A percentile compares a stretch with the other conserved stretches of the same genome.
Evolutionary conservation across 257 asterid genomes (phyloP).

Genomic region (Verbascum thapsus): DNA sequence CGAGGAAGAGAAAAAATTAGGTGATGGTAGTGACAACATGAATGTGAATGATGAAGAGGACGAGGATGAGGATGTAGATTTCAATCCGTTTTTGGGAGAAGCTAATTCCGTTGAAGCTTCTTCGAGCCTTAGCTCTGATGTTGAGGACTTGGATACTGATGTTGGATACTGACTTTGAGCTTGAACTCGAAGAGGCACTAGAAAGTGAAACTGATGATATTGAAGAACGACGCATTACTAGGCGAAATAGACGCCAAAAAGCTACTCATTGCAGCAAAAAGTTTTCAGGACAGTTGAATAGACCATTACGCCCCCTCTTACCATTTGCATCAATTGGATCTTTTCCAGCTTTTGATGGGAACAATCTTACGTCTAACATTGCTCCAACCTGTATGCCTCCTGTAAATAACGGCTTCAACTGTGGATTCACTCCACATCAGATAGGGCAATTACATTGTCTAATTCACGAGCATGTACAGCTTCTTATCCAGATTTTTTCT

Average conservation of each 20-base stretch:
- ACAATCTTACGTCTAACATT: constrained; percentile 37
- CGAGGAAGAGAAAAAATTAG: constrained; percentile 37
- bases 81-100: constrained; percentile 75
- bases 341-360: constrained; percentile 52
- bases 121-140: constrained; percentile 89
- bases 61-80: constrained; percentile 92
- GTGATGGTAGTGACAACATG: constrained; percentile 33
- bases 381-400: constrained; percentile 45
- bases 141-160: constrained; percentile 96
- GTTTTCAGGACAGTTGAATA: constrained; percentile 49
- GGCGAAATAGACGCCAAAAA: constrained; percentile 71
- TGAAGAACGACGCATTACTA: constrained; percentile 56
- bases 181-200: constrained; percentile 94
- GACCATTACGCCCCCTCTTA: constrained; percentile 81
- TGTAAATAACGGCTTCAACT: constrained; percentile 53
- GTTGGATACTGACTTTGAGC: constrained; percentile 99
- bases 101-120: constrained; percentile 71
- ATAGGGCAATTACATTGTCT: constrained; percentile 87
- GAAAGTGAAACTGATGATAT: constrained; percentile 92
- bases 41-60: constrained; percentile 56
- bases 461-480: constrained; percentile 92
- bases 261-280: constrained; percentile 49
- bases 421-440: constrained; percentile 86
- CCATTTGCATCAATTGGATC: constrained; percentile 60
- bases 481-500: constrained; percentile 87